A percentile compares a stretch with the other conserved stretches of the same genome.
Conservation (phyloP, 2,329 filamentous ascomycete species). For the Colletotrichum ledebouriae region DNA sequence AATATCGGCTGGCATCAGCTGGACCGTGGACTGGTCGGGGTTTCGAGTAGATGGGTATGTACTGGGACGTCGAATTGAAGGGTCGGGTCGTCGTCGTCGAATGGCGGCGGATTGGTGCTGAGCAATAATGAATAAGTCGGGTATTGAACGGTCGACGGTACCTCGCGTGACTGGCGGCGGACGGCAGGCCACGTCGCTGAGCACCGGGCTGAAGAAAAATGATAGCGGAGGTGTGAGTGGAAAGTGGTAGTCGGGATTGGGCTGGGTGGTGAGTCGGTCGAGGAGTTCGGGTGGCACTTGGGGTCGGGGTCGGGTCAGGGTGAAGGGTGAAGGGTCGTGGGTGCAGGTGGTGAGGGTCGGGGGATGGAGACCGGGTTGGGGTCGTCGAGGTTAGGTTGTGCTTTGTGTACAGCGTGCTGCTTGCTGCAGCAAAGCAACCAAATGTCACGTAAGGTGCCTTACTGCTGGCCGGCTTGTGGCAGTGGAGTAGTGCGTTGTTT, state of each 20-base stretch:
- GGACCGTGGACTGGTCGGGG: slow-evolving; percentile 35
- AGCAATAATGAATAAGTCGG: slow-evolving; percentile 37
- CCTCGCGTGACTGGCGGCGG: slow-evolving; percentile 38
- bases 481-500: slow-evolving; percentile 39
- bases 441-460: not conserved
- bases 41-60: slow-evolving; percentile 31
- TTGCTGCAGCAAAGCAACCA: not conserved
- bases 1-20: slow-evolving; percentile 44
- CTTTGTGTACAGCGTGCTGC: slow-evolving; percentile 10
- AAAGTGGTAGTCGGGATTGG: slow-evolving; percentile 24
- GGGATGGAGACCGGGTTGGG: slow-evolving; percentile 35
- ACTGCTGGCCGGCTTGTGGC: slow-evolving; percentile 26
- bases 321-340: slow-evolving; percentile 16
- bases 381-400: slow-evolving; percentile 40
- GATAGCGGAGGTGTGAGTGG: slow-evolving; percentile 32
- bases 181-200: slow-evolving; percentile 38
- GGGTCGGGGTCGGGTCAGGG: slow-evolving; percentile 35
- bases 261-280: slow-evolving; percentile 32
- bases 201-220: slow-evolving; percentile 37
- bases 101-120: slow-evolving; percentile 39
- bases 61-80: slow-evolving; percentile 38
- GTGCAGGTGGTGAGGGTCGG: slow-evolving; percentile 33
- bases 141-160: slow-evolving; percentile 34
- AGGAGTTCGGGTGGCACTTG: slow-evolving; percentile 12
- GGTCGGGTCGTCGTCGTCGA: slow-evolving; percentile 30